A percentile compares a stretch with the other conserved stretches of the same genome.
Evolutionary conservation across 495 filamentous ascomycete genomes (phyloP).

Genomic region (Glutinoglossum americanum): DNA sequence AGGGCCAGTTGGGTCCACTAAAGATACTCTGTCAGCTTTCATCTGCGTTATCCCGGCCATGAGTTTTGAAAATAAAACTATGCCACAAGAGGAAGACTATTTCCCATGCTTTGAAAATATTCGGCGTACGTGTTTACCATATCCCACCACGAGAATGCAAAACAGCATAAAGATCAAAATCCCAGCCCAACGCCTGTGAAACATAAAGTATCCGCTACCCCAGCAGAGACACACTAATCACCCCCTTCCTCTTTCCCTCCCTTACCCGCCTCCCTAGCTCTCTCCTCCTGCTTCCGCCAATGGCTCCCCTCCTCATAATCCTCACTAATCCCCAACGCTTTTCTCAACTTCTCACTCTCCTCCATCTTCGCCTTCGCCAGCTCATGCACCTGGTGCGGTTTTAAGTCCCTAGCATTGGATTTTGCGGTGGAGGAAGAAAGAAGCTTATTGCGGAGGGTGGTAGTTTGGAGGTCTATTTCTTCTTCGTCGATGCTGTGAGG

Average conservation of each 20-base stretch:
- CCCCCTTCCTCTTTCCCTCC: not conserved
- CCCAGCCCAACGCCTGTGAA: not conserved
- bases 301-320: conserved; percentile 73
- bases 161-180: not conserved
- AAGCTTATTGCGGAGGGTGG: conserved; percentile 40
- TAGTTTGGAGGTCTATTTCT: conserved; percentile 51
- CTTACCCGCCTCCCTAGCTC: conserved; percentile 25
- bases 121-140: no score
- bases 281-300: conserved; percentile 52
- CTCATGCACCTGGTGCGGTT: conserved; percentile 90
- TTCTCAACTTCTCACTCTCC: conserved; percentile 76
- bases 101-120: not conserved
- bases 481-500: conserved; percentile 43
- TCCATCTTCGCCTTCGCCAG: conserved; percentile 87
- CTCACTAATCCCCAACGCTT: conserved; percentile 70
- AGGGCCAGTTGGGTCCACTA: no score
- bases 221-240: not conserved
- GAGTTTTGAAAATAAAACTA: not conserved
- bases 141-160: not conserved
- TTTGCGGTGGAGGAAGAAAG: conserved; percentile 19
- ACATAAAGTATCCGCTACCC: no score
- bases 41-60: not conserved
- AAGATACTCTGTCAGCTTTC: no score
- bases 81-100: not conserved
- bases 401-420: conserved; percentile 32